Conservation (phyloP, 106 monocot genomes). For the Allium fistulosum region DNA sequence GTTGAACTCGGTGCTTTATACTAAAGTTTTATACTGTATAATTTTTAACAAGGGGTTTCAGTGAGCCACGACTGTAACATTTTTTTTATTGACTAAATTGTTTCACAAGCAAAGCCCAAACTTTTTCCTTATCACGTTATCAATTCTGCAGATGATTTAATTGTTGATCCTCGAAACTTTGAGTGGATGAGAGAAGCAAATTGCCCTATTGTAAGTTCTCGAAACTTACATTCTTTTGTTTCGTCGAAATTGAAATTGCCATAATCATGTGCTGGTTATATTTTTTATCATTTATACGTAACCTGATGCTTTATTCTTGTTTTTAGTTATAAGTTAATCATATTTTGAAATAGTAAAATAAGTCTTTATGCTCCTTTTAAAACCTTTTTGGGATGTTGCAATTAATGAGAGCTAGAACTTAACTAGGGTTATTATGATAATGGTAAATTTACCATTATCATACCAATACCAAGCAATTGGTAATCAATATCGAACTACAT, state of each 20-base stretch:
- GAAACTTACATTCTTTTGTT: neutral
- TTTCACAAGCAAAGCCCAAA: no score
- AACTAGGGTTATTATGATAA: no score
- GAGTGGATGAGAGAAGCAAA: constrained; percentile 96
- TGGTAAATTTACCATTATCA: no score
- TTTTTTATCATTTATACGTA: neutral
- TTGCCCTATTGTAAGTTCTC: constrained; percentile 78
- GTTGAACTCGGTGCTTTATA: no score
- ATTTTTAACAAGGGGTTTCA: no score
- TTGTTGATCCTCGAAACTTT: constrained; percentile 95
- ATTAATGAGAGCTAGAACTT: neutral
- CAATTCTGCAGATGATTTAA: constrained; percentile 72
- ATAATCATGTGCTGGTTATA: neutral
- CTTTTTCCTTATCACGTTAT: constrained; percentile 1
- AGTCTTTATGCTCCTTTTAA: neutral
- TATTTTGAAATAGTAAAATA: neutral
- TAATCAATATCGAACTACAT: no score
- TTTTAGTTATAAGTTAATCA: neutral
- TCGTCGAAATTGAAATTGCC: neutral
- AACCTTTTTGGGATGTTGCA: neutral
- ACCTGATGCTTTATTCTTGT: neutral
- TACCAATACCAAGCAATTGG: no score
- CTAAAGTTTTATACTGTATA: no score
- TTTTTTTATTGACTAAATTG: no score
- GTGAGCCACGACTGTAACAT: no score